Evolutionary conservation across 352 stramenopile genomes (phyloP), one percentile per base, ranked within the genome.

Genomic region (Globisporangium radiosum): DNA sequence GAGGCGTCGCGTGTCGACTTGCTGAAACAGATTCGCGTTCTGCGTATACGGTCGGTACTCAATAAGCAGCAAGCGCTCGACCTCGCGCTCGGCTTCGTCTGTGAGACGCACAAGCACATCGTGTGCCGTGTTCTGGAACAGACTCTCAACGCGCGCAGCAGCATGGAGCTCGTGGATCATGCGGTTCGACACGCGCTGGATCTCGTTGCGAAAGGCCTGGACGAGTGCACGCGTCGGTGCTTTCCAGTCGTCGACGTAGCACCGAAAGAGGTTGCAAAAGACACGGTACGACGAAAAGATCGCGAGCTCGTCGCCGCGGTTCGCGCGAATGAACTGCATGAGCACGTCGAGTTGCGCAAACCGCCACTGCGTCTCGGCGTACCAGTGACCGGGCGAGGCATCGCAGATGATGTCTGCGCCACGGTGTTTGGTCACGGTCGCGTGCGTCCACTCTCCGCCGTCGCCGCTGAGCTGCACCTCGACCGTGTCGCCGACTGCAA

Each of bases 31-130:
- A 10, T 59, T 44, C 19, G 39, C 45, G 49, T 81, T 64, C 55
- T 81, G 72, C 10, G 66, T 81, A 44, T 77, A 77, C 17, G 69
- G 72, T 7, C 67, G 59, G n/a, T 57, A 54, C 67, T 78, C 73
- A 13, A 63, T 47, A 11, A 65, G 47, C 6, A 81, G 53, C 19
- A 72, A 38, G 8, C 62, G 42, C 7, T 58, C 3, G 5, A 78
- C 33, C 40, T 72, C 59, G 0, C 25, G 25, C 40, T 68, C 50
- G 15, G 62, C 68, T 47, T 19, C 33, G 76, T 58, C 40, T 65
- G 40, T 13, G 8, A 45, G 14, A 11, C 40, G 40, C 10, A 11
- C 4, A 11, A 45, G 8, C 7, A 45, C 52, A 15, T 40, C 33
- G 4, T 54, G 39, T 13, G 49, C 69, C 39, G 59, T 59, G 2